Percentiles rank a stretch among this genome's conserved stretches.
These are phyloP conservation scores for Phytophthora capsici DNA, from an alignment of 352 stramenopile species.

Conservation along the genomic window DNA sequence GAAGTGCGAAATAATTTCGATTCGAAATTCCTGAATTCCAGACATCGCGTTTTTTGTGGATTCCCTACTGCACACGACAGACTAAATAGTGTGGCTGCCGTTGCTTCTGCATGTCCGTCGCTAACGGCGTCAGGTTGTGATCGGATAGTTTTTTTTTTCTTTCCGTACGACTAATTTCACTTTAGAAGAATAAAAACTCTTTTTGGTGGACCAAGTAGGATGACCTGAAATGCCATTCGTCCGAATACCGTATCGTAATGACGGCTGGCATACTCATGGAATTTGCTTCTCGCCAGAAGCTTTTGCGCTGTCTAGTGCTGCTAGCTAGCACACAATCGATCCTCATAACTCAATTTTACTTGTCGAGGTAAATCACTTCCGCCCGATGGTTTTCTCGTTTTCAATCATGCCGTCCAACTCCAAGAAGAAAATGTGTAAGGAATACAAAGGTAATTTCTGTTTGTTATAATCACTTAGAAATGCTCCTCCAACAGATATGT, in stretches of 20 bases:
- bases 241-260: too few species aligned
- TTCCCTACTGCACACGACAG: too few species aligned
- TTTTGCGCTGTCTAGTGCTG: not conserved
- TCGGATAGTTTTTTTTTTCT: too few species aligned
- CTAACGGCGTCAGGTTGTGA: too few species aligned
- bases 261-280: not conserved
- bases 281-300: not conserved
- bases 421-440: constrained; percentile 58
- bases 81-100: too few species aligned
- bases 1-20: too few species aligned
- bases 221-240: too few species aligned
- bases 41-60: too few species aligned
- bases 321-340: not conserved
- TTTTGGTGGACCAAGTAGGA: not conserved
- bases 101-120: not conserved
- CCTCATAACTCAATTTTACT: constrained; percentile 22
- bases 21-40: too few species aligned
- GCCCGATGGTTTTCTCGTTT: constrained; percentile 36
- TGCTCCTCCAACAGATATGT: not conserved
- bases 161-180: not conserved
- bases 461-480: not conserved
- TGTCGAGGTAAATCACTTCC: not conserved
- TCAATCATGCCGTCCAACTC: constrained; percentile 59
- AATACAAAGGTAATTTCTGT: constrained; percentile 48
- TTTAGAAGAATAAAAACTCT: not conserved